A percentile compares a stretch with the other conserved stretches of the same genome.
Conservation (phyloP, 352 stramenopile species). For the Phytophthora sp. region DNA sequence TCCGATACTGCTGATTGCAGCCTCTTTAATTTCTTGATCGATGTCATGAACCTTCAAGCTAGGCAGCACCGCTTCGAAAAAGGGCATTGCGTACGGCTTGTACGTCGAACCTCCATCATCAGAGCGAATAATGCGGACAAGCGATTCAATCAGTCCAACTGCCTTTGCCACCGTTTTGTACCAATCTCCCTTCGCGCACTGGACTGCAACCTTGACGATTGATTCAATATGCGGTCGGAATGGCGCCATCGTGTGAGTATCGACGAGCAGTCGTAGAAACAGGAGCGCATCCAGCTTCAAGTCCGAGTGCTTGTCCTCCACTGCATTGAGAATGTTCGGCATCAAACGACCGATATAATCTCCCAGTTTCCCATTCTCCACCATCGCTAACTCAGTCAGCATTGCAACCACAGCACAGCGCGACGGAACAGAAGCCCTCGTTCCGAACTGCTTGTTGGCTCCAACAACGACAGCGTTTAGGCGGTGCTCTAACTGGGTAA, state of each 20-base stretch:
- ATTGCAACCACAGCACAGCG: slow-evolving; percentile 86
- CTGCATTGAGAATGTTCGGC: slow-evolving; percentile 84
- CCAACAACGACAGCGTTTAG: slow-evolving; percentile 74
- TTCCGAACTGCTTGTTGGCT: slow-evolving; percentile 84
- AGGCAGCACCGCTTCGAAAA: slow-evolving; percentile 94
- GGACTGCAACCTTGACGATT: slow-evolving; percentile 89
- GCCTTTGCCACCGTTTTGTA: slow-evolving; percentile 99
- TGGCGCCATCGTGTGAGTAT: slow-evolving; percentile 84
- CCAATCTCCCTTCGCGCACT: slow-evolving; percentile 95
- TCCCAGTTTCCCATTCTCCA: slow-evolving; percentile 75
- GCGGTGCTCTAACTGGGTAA: slow-evolving; percentile 64
- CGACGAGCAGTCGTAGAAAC: slow-evolving; percentile 94
- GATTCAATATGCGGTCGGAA: slow-evolving; percentile 83
- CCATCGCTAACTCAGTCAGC: slow-evolving; percentile 83
- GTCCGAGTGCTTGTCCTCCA: slow-evolving; percentile 92
- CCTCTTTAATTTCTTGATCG: slow-evolving; percentile 99
- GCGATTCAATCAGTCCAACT: slow-evolving; percentile 91
- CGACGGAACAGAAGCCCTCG: slow-evolving; percentile 78
- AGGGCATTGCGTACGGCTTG: slow-evolving; percentile 70
- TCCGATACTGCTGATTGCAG: slow-evolving; percentile 91
- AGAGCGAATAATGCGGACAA: slow-evolving; percentile 86
- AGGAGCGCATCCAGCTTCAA: slow-evolving; percentile 96
- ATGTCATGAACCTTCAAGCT: slow-evolving; percentile 97
- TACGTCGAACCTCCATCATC: slow-evolving; percentile 39
- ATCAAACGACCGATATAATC: slow-evolving; percentile 77